Conservation (phyloP, 140 eudicot species). For the Cichorium intybus region DNA sequence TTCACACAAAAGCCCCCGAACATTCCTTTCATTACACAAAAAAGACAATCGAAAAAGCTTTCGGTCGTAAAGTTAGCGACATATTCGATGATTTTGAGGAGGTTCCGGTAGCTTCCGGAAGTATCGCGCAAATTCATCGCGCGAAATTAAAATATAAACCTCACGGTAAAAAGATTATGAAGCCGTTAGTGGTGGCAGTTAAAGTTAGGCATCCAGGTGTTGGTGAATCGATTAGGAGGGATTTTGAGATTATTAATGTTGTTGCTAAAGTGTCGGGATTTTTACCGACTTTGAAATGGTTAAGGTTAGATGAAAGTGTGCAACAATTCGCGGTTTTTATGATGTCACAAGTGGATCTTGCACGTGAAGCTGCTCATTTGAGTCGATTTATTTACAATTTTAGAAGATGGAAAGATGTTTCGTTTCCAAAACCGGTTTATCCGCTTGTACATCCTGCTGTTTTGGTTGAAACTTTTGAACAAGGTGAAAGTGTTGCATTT, state of each 20-base stretch:
- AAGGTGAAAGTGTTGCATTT: slow-evolving; percentile 88
- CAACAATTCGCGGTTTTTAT: slow-evolving; percentile 96
- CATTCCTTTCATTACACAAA: slow-evolving; percentile 86
- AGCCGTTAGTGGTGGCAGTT: slow-evolving; percentile 89
- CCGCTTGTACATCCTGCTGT: slow-evolving; percentile 99
- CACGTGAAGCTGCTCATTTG: slow-evolving; percentile 92
- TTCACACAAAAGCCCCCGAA: slow-evolving; percentile 88
- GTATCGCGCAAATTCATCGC: slow-evolving; percentile 95
- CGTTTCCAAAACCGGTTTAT: slow-evolving; percentile 93
- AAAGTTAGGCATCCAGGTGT: slow-evolving; percentile 98
- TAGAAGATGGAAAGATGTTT: slow-evolving; percentile 87
- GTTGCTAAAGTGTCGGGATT: slow-evolving; percentile 66
- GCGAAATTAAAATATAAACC: slow-evolving; percentile 60
- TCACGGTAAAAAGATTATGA: slow-evolving; percentile 50
- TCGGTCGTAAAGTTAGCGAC: slow-evolving; percentile 78
- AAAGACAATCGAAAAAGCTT: slow-evolving; percentile 74
- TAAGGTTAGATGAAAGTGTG: slow-evolving; percentile 89
- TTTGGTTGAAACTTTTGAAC: slow-evolving; percentile 92
- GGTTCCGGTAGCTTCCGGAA: slow-evolving; percentile 93
- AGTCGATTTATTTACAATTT: slow-evolving; percentile 89
- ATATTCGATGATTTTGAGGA: slow-evolving; percentile 89
- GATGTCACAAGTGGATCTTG: slow-evolving; percentile 99
- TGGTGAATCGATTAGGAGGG: slow-evolving; percentile 80
- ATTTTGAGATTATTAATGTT: slow-evolving; percentile 79
- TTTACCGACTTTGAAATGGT: slow-evolving; percentile 82